Evolutionary conservation across 495 filamentous ascomycete genomes (phyloP).

Genomic region (Daldinia caldariorum): DNA sequence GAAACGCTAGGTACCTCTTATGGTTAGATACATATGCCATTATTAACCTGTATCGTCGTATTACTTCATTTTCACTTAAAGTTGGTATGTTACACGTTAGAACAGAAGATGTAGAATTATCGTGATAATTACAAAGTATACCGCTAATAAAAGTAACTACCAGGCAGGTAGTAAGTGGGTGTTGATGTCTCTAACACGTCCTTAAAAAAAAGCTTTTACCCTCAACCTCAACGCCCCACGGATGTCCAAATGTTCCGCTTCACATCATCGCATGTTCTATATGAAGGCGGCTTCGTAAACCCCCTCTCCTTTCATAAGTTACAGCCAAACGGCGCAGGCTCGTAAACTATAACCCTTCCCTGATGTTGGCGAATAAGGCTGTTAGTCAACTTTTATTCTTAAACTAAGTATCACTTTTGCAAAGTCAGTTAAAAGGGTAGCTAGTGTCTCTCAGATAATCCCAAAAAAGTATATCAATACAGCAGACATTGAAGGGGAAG

Average conservation of each 20-base stretch:
- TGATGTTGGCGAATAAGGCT: slow-evolving; percentile 24
- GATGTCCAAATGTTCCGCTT: not conserved
- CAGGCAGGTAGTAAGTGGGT: too few species aligned
- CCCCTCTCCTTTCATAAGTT: not conserved
- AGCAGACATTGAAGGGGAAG: not conserved
- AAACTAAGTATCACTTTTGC: slow-evolving; percentile 31
- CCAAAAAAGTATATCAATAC: not conserved
- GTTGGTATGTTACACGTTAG: too few species aligned
- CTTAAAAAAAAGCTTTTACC: not conserved
- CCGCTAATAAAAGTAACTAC: too few species aligned
- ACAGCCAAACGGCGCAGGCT: slow-evolving; percentile 17
- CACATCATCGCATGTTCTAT: not conserved
- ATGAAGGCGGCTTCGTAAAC: not conserved
- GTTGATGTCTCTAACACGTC: too few species aligned
- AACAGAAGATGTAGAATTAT: too few species aligned
- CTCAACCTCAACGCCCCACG: not conserved
- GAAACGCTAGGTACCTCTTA: too few species aligned
- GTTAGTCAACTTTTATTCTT: slow-evolving; percentile 28
- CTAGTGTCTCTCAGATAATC: slow-evolving; percentile 6
- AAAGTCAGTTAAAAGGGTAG: slow-evolving; percentile 28
- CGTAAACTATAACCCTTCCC: slow-evolving; percentile 28
- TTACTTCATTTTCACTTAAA: not conserved
- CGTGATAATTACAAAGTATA: too few species aligned
- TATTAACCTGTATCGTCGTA: not conserved
- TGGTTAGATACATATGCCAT: too few species aligned